These are phyloP conservation scores for Turnera subulata DNA, from an alignment of 345 rosid genomes.

Conservation along the genomic window DNA sequence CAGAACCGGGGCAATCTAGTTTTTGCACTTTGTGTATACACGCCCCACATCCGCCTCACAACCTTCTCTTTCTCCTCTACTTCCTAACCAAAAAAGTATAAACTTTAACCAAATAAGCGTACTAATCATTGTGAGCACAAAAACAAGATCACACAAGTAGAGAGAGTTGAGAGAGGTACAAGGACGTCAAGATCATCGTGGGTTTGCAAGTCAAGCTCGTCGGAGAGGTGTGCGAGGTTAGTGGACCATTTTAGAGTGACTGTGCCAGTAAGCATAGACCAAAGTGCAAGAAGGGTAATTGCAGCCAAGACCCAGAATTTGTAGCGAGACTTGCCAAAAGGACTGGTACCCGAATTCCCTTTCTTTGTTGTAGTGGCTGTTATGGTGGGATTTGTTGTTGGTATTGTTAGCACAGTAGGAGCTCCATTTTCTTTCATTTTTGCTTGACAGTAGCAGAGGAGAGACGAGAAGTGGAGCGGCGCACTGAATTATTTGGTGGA, in stretches of 20 bases:
- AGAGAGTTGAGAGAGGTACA: slow-evolving; percentile 21
- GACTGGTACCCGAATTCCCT: slow-evolving; percentile 14
- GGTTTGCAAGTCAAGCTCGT: slow-evolving; percentile 25
- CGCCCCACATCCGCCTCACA: slow-evolving; percentile 79
- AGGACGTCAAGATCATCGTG: slow-evolving; percentile 67
- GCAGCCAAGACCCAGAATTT: slow-evolving; percentile 70
- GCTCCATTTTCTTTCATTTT: slow-evolving; percentile 33
- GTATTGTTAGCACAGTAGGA: slow-evolving; percentile 4
- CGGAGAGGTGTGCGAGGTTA: slow-evolving; percentile 35
- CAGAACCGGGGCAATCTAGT: slow-evolving; percentile 59
- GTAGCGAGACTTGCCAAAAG: slow-evolving; percentile 38
- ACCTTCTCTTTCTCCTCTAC: slow-evolving; percentile 76
- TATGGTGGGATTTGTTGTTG: slow-evolving; percentile 2
- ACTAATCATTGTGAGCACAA: not conserved
- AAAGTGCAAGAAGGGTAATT: slow-evolving; percentile 62
- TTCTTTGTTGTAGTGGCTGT: slow-evolving; percentile 11
- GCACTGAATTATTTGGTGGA: not conserved
- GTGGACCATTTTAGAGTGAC: slow-evolving; percentile 72
- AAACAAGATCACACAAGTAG: not conserved
- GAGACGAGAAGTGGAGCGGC: not conserved
- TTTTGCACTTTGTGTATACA: slow-evolving; percentile 55
- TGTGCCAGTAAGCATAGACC: slow-evolving; percentile 83
- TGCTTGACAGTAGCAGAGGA: not conserved
- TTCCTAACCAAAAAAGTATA: slow-evolving; percentile 35
- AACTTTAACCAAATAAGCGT: not conserved